A percentile compares a stretch with the other conserved stretches of the same genome.
phyloP scores from a whole-genome alignment of 192 early-diverging fungal species.

The Neocallimastix lanati region DNA sequence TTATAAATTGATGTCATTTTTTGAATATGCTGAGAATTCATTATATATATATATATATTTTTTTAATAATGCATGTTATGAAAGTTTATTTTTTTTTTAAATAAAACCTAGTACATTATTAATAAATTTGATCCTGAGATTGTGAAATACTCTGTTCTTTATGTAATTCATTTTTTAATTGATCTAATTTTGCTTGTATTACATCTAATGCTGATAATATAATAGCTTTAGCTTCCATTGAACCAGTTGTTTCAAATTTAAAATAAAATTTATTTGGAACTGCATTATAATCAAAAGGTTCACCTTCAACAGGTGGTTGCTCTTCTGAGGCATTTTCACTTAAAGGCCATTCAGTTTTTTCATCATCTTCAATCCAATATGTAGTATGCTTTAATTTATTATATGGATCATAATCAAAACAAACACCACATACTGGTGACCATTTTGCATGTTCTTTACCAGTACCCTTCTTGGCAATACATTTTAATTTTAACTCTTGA shows the following conservation, averaged over 20 bases:
- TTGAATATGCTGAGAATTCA: no score
- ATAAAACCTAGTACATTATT: neutral
- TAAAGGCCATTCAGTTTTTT: slow-evolving; percentile 64
- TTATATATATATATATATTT: no score
- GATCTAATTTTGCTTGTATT: slow-evolving; percentile 17
- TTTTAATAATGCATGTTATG: no score
- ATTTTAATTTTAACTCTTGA: slow-evolving; percentile 75
- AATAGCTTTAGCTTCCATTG: slow-evolving; percentile 19
- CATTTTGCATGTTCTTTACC: slow-evolving; percentile 98
- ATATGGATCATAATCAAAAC: slow-evolving; percentile 94
- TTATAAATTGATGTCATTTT: no score
- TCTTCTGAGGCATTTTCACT: slow-evolving; percentile 16
- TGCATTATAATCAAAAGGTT: slow-evolving; percentile 59
- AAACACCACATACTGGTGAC: slow-evolving; percentile 56
- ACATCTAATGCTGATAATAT: slow-evolving; percentile 17
- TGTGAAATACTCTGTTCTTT: neutral
- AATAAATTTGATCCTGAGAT: neutral
- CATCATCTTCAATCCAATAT: slow-evolving; percentile 83
- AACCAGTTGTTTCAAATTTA: slow-evolving; percentile 39
- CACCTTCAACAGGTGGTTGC: slow-evolving; percentile 11
- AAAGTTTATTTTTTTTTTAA: no score
- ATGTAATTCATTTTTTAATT: neutral
- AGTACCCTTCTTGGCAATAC: slow-evolving; percentile 89
- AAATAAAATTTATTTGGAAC: slow-evolving; percentile 64
- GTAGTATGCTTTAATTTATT: slow-evolving; percentile 63